A percentile compares a stretch with the other conserved stretches of the same genome.
These are phyloP conservation scores for Pezicula radicicola DNA, from an alignment of 2,329 filamentous ascomycete genomes.

Conservation along the genomic window DNA sequence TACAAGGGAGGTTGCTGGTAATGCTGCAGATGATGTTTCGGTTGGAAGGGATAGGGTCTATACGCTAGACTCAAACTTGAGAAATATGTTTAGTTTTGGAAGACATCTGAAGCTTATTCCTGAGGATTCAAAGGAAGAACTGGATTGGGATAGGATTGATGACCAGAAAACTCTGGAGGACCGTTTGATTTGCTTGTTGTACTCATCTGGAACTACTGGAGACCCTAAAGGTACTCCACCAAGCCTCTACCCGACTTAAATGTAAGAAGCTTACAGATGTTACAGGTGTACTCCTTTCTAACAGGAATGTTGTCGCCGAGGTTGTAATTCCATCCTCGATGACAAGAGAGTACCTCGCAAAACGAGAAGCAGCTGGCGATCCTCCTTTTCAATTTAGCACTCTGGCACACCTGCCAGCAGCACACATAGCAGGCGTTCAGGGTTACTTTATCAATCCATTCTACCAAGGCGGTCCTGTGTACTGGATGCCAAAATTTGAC, in stretches of 20 bases:
- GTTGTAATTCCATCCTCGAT: conserved; percentile 29
- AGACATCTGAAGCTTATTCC: conserved; percentile 28
- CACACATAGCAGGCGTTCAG: conserved; percentile 45
- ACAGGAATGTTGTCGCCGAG: conserved; percentile 40
- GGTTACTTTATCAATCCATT: conserved; percentile 43
- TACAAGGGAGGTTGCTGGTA: conserved; percentile 42
- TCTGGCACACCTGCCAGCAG: conserved; percentile 41
- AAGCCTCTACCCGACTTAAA: not conserved
- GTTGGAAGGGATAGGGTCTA: conserved; percentile 45
- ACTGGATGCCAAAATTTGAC: conserved; percentile 63
- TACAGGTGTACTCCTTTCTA: conserved; percentile 35
- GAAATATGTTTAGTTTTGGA: conserved; percentile 31
- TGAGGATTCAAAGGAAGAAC: conserved; percentile 21
- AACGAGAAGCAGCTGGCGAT: conserved; percentile 8
- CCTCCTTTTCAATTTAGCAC: conserved; percentile 34
- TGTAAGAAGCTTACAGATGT: not conserved
- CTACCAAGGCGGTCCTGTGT: conserved; percentile 45
- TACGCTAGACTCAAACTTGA: conserved; percentile 39
- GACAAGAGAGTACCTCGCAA: conserved; percentile 25
- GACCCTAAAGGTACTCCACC: conserved; percentile 69
- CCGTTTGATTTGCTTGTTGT: conserved; percentile 68
- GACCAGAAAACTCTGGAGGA: conserved; percentile 43
- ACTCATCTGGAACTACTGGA: conserved; percentile 77
- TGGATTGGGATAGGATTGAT: conserved; percentile 53
- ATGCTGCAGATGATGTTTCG: conserved; percentile 46